Evolutionary conservation across 2,329 filamentous ascomycete genomes (phyloP).

Genomic region (Monosporascus sp.): DNA sequence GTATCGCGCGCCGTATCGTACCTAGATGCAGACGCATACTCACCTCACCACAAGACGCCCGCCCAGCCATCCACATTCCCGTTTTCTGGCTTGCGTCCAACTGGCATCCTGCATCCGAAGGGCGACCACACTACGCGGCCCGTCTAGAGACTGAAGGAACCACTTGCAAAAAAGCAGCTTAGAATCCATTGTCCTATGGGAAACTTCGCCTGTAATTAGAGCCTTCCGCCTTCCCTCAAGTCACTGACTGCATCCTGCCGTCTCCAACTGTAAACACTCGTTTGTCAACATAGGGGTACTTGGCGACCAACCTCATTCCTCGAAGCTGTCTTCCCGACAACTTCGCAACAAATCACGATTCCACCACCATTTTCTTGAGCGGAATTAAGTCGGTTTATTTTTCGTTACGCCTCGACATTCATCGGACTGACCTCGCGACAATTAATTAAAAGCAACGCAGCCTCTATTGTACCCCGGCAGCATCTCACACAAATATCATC

Average conservation of each 20-base stretch:
- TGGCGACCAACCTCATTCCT: background rate
- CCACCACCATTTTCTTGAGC: conserved; percentile 14
- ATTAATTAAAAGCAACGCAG: conserved; percentile 14
- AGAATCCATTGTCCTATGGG: conserved; percentile 7
- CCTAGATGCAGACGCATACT: background rate
- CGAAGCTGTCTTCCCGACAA: conserved; percentile 1
- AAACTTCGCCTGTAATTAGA: conserved; percentile 7
- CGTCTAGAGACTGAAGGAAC: background rate
- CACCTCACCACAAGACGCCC: background rate
- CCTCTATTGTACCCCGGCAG: conserved; percentile 9
- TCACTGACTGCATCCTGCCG: conserved; percentile 13
- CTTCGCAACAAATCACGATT: conserved; percentile 14
- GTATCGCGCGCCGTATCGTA: background rate
- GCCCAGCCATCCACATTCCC: background rate
- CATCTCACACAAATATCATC: conserved; percentile 7
- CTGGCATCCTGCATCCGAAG: background rate
- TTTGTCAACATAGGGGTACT: conserved; percentile 17
- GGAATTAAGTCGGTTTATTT: conserved; percentile 14
- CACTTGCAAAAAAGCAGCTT: background rate
- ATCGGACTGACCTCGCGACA: conserved; percentile 13
- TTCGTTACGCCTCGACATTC: conserved; percentile 22
- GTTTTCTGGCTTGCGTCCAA: background rate
- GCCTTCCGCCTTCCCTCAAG: conserved; percentile 8
- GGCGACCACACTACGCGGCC: background rate
- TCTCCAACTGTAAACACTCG: conserved; percentile 27